Percentiles rank a stretch among this genome's conserved stretches.
These are phyloP conservation scores for Botryotinia calthae DNA, from an alignment of 2,329 filamentous ascomycete species.

Conservation along the genomic window DNA sequence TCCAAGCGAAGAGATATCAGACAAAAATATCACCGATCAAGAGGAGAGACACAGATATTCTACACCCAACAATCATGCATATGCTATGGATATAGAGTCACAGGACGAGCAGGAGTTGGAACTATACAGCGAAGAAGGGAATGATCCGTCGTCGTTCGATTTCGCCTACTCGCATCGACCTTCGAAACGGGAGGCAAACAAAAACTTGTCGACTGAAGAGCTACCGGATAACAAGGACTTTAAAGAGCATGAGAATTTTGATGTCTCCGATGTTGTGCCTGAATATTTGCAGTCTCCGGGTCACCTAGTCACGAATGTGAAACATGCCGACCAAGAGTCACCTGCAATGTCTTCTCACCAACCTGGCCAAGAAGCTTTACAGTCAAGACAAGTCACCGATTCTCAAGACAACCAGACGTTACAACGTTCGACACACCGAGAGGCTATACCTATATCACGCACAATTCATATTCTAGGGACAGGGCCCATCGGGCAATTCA, in stretches of 20 bases:
- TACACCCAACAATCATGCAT: not conserved
- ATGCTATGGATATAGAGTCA: not conserved
- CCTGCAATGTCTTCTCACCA: not conserved
- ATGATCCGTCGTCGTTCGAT: not conserved
- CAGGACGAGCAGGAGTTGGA: not conserved
- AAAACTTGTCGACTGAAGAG: not conserved
- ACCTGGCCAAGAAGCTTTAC: not conserved
- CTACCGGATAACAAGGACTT: not conserved
- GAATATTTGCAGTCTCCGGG: not conserved
- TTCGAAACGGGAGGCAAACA: constrained; percentile 1
- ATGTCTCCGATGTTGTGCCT: not conserved
- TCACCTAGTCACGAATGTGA: not conserved
- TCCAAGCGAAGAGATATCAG: not conserved
- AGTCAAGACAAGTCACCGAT: not conserved
- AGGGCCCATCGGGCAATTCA: constrained; percentile 61
- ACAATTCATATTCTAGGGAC: constrained; percentile 63
- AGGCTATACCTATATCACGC: constrained; percentile 21
- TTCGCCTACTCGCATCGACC: not conserved
- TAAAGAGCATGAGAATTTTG: not conserved
- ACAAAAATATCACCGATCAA: not conserved
- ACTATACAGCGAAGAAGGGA: not conserved
- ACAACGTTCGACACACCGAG: not conserved
- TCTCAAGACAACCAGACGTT: not conserved
- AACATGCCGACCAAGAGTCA: not conserved
- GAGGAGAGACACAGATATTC: not conserved